A percentile compares a stretch with the other conserved stretches of the same genome.
Evolutionary conservation across 2,329 filamentous ascomycete species (phyloP).

Genomic region (Dactylonectria macrodidyma): DNA sequence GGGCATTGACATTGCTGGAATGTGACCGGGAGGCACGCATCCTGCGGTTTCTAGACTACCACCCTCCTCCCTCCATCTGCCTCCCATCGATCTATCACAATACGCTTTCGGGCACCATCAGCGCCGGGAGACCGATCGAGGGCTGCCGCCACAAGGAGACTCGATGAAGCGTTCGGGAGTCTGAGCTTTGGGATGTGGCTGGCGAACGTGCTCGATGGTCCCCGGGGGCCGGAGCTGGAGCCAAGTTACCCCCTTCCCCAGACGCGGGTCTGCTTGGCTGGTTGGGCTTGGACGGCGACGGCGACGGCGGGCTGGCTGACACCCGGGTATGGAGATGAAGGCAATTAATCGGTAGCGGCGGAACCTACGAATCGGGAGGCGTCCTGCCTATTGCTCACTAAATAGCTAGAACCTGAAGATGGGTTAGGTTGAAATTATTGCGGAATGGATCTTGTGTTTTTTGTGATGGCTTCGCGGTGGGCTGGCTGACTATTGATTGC

Average conservation of each 20-base stretch:
- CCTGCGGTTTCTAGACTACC: not conserved
- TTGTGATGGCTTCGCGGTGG: not conserved
- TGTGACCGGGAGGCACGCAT: slow-evolving; percentile 17
- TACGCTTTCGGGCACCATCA: slow-evolving; percentile 4
- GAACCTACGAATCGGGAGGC: slow-evolving; percentile 32
- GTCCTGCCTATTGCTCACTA: not conserved
- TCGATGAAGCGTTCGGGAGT: not conserved
- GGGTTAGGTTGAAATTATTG: slow-evolving; percentile 5
- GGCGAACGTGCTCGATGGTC: not conserved
- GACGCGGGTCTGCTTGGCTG: not conserved
- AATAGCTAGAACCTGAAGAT: not conserved
- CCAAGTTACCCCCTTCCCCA: too few species aligned
- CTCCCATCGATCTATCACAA: not conserved
- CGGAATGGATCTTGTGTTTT: not conserved
- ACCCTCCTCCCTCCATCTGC: not conserved
- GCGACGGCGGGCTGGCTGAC: slow-evolving; percentile 24
- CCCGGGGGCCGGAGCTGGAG: not conserved
- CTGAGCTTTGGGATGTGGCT: not conserved
- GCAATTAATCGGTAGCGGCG: slow-evolving; percentile 18
- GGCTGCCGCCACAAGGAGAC: slow-evolving; percentile 15
- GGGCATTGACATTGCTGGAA: slow-evolving; percentile 7
- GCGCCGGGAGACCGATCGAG: not conserved
- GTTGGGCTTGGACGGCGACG: not conserved
- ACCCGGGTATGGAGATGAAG: slow-evolving; percentile 21
- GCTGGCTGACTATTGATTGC: slow-evolving; percentile 1